These are phyloP conservation scores for Penicillium sp. DNA, from an alignment of 2,329 filamentous ascomycete species.

Conservation along the genomic window DNA sequence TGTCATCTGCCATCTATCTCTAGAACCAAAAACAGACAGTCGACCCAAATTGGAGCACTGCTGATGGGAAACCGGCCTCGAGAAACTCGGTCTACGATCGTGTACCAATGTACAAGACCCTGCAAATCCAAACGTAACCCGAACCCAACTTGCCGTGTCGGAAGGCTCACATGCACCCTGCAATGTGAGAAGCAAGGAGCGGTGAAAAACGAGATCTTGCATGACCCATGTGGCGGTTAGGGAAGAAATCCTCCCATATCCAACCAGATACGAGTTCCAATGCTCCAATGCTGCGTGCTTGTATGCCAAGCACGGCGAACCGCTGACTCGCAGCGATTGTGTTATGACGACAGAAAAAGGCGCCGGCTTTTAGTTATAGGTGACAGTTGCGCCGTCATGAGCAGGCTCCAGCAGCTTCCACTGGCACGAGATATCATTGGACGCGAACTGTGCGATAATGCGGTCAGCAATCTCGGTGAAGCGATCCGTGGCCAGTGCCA, in stretches of 20 bases:
- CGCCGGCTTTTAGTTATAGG: constrained; percentile 15
- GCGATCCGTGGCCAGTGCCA: constrained; percentile 86
- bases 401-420: constrained; percentile 90
- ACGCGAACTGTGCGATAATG: constrained; percentile 72
- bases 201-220: constrained; percentile 18
- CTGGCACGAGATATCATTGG: constrained; percentile 66
- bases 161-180: constrained; percentile 13
- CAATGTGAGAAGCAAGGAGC: constrained; percentile 16
- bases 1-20: constrained; percentile 9
- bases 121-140: not conserved
- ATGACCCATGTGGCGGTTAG: constrained; percentile 9
- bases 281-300: not conserved
- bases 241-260: not conserved
- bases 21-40: not conserved
- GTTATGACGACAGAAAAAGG: constrained; percentile 1
- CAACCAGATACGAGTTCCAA: not conserved
- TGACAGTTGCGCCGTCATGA: constrained; percentile 56
- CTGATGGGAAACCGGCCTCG: not conserved
- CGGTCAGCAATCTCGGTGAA: constrained; percentile 82
- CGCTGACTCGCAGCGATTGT: not conserved
- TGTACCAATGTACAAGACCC: not conserved
- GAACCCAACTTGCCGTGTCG: constrained; percentile 6
- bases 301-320: not conserved
- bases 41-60: not conserved
- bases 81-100: not conserved